These are phyloP conservation scores for Saccharomyces pastorianus DNA, from an alignment of 1,139 yeast genomes.

Conservation along the genomic window DNA sequence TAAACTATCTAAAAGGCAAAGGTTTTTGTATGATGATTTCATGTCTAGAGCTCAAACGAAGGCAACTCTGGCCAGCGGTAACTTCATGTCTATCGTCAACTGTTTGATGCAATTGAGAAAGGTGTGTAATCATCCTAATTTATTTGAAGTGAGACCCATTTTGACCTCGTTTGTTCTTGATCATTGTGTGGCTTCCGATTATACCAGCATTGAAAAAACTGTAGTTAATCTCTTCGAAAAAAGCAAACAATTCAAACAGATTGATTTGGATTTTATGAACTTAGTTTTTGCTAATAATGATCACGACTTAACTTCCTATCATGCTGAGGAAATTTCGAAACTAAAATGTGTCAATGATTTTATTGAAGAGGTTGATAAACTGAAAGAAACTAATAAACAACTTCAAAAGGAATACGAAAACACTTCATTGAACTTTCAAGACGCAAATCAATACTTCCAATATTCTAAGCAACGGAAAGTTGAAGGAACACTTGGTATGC, in stretches of 20 bases:
- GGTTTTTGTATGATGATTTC: conserved; percentile 89
- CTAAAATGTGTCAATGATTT: conserved; percentile 46
- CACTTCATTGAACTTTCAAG: conserved; percentile 22
- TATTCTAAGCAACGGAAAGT: conserved; percentile 47
- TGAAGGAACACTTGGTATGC: conserved; percentile 41
- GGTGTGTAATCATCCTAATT: conserved; percentile 95
- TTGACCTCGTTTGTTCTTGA: conserved; percentile 79
- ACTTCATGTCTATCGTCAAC: conserved; percentile 87
- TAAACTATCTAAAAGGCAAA: conserved; percentile 83
- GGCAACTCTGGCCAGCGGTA: conserved; percentile 90
- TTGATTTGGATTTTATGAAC: conserved; percentile 53
- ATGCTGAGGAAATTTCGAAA: conserved; percentile 39
- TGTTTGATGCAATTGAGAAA: conserved; percentile 97
- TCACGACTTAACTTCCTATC: conserved; percentile 38
- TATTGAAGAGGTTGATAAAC: conserved; percentile 37
- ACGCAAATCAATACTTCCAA: conserved; percentile 54
- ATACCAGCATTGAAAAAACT: conserved; percentile 37
- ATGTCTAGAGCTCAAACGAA: conserved; percentile 95
- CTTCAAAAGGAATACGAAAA: conserved; percentile 27
- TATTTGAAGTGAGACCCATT: conserved; percentile 93
- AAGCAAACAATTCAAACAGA: conserved; percentile 26
- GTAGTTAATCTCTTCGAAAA: conserved; percentile 37
- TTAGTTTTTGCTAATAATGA: conserved; percentile 49
- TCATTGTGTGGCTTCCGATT: conserved; percentile 51
- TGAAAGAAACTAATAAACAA: conserved; percentile 23